Percentiles rank a stretch among this genome's conserved stretches.
Conservation (phyloP, 2,329 filamentous ascomycete species). For the Amauroascus niger region DNA sequence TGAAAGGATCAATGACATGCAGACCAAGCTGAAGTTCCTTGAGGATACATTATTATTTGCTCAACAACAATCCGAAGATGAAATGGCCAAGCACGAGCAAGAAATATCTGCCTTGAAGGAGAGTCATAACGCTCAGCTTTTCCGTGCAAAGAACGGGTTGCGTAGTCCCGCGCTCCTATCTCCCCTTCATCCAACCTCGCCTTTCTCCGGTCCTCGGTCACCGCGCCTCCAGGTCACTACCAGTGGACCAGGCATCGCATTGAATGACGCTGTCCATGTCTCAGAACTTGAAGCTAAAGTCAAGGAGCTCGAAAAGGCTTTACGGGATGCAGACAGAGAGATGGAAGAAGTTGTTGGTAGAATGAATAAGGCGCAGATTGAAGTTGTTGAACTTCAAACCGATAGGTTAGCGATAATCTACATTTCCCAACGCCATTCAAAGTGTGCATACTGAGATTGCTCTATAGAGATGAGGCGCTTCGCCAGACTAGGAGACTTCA, state of each 20-base stretch:
- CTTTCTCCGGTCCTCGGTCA: slow-evolving; percentile 50
- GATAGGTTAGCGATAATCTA: slow-evolving; percentile 27
- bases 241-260: slow-evolving; percentile 49
- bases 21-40: slow-evolving; percentile 65
- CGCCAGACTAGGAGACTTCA: slow-evolving; percentile 62
- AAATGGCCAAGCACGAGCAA: slow-evolving; percentile 70
- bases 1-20: slow-evolving; percentile 71
- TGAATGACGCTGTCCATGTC: slow-evolving; percentile 63
- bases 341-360: slow-evolving; percentile 75
- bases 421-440: neutral
- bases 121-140: slow-evolving; percentile 64
- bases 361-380: slow-evolving; percentile 75
- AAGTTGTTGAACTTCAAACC: slow-evolving; percentile 65
- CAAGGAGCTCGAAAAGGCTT: slow-evolving; percentile 71
- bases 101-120: slow-evolving; percentile 69
- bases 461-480: slow-evolving; percentile 58
- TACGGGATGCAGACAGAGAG: slow-evolving; percentile 64
- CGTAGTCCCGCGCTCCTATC: slow-evolving; percentile 41
- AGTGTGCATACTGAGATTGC: neutral
- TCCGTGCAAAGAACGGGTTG: slow-evolving; percentile 53
- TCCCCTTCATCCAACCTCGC: slow-evolving; percentile 52
- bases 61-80: slow-evolving; percentile 75
- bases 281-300: slow-evolving; percentile 68
- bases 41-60: slow-evolving; percentile 77
- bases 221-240: slow-evolving; percentile 53